These are phyloP conservation scores for Clonostachys rhizophaga DNA, from an alignment of 2,329 filamentous ascomycete genomes.

Conservation along the genomic window DNA sequence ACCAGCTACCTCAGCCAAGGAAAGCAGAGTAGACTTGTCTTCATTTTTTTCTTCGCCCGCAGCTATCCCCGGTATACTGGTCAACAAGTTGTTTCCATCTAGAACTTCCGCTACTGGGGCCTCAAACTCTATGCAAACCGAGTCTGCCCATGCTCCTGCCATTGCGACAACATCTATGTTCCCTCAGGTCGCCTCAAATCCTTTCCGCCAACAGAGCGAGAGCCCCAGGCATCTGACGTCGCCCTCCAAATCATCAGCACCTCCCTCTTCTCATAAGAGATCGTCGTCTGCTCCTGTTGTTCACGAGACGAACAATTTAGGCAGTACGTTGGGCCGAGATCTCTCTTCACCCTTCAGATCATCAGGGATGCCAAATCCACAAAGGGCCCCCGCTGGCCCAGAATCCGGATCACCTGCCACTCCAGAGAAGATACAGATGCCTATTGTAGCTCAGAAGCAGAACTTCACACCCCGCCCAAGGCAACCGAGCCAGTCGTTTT, in stretches of 20 bases:
- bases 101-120: background rate
- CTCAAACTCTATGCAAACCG: background rate
- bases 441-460: slow-evolving; percentile 37
- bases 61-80: slow-evolving; percentile 25
- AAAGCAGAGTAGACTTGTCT: slow-evolving; percentile 39
- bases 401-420: slow-evolving; percentile 15
- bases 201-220: no score
- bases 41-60: slow-evolving; percentile 56
- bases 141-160: slow-evolving; percentile 6
- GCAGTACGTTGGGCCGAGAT: no score
- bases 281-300: no score
- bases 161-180: slow-evolving; percentile 33
- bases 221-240: no score
- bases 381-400: no score
- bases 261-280: no score
- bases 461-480: slow-evolving; percentile 41
- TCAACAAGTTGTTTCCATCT: slow-evolving; percentile 18
- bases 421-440: slow-evolving; percentile 21
- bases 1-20: slow-evolving; percentile 4
- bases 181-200: background rate
- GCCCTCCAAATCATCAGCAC: no score
- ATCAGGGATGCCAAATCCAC: no score
- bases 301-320: no score
- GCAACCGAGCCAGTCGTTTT: slow-evolving; percentile 31
- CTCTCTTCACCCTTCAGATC: no score